phyloP scores from a whole-genome alignment of 331 rosid genomes.

The Phaseolus coccineus region DNA sequence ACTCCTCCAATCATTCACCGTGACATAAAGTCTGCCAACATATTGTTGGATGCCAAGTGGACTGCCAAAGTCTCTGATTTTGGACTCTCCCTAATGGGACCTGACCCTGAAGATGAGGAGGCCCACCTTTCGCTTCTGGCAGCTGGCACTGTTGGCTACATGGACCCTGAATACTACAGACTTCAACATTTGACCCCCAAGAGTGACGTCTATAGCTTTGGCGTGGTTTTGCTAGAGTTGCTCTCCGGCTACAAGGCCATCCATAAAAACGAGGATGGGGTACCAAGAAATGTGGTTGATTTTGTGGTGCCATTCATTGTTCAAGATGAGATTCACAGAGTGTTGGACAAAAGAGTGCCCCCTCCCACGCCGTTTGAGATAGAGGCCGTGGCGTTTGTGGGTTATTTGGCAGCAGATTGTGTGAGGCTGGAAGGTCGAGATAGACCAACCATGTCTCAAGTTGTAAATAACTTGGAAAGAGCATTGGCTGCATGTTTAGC shows the following conservation, averaged over 20 bases:
- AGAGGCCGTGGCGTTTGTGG: constrained; percentile 78
- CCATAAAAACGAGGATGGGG: constrained; percentile 69
- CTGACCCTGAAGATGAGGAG: constrained; percentile 62
- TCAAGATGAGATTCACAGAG: constrained; percentile 81
- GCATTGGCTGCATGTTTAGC: constrained; percentile 72
- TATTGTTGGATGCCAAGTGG: constrained; percentile 68
- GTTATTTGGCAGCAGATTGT: constrained; percentile 86
- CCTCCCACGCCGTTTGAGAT: constrained; percentile 85
- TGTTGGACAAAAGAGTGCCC: constrained; percentile 68
- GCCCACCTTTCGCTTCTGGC: constrained; percentile 71
- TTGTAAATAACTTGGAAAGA: constrained; percentile 66
- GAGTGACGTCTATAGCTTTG: constrained; percentile 92
- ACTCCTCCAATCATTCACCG: constrained; percentile 85
- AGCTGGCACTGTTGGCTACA: constrained; percentile 91
- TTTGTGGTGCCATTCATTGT: constrained; percentile 65
- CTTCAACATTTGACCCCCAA: constrained; percentile 76
- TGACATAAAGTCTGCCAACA: constrained; percentile 84
- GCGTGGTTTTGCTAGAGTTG: constrained; percentile 74
- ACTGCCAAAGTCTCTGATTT: constrained; percentile 80
- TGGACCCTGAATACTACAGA: constrained; percentile 90
- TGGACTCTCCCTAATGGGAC: constrained; percentile 84
- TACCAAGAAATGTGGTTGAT: constrained; percentile 88
- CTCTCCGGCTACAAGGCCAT: constrained; percentile 73
- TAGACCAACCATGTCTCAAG: constrained; percentile 71
- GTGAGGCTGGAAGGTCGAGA: constrained; percentile 65